Evolutionary conservation across 768 basidiomycete genomes (phyloP).

Genomic region (Boletus pseudopeckii): DNA sequence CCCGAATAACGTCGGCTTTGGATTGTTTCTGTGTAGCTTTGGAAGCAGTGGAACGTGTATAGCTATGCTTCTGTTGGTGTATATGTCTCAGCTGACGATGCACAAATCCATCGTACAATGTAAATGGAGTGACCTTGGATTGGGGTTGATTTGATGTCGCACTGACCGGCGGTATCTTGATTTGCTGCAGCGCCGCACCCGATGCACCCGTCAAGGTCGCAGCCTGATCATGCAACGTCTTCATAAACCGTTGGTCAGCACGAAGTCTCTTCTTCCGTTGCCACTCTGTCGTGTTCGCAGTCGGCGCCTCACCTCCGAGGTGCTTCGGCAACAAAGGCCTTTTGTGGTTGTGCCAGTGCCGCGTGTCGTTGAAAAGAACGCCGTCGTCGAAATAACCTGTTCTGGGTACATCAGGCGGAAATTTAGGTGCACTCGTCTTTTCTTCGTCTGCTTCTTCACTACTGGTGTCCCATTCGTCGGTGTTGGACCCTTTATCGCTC

Average conservation of each 20-base stretch:
- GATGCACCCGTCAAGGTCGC: constrained; percentile 62
- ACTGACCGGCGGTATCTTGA: constrained; percentile 48
- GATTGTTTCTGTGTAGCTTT: constrained; percentile 30
- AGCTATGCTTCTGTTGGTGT: constrained; percentile 15
- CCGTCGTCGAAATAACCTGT: constrained; percentile 38
- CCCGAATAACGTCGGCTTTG: constrained; percentile 41
- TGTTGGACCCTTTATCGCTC: background rate
- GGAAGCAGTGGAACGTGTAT: constrained; percentile 16
- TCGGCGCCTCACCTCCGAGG: constrained; percentile 43
- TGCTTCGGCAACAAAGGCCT: constrained; percentile 51
- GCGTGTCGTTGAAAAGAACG: constrained; percentile 44
- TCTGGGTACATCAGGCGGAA: background rate
- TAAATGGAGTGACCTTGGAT: constrained; percentile 11
- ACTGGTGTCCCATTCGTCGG: constrained; percentile 21
- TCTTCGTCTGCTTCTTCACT: constrained; percentile 15
- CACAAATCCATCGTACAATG: background rate
- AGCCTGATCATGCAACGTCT: constrained; percentile 53
- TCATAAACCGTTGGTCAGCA: constrained; percentile 57
- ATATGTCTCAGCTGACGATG: background rate
- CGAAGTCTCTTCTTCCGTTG: constrained; percentile 37
- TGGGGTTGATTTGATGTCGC: constrained; percentile 5
- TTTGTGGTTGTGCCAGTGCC: constrained; percentile 57
- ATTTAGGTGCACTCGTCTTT: background rate
- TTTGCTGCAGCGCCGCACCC: constrained; percentile 49
- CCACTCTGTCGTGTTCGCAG: constrained; percentile 32